These are phyloP conservation scores for Neonothopanus nambi DNA, from an alignment of 1,284 basidiomycete species.

Conservation along the genomic window DNA sequence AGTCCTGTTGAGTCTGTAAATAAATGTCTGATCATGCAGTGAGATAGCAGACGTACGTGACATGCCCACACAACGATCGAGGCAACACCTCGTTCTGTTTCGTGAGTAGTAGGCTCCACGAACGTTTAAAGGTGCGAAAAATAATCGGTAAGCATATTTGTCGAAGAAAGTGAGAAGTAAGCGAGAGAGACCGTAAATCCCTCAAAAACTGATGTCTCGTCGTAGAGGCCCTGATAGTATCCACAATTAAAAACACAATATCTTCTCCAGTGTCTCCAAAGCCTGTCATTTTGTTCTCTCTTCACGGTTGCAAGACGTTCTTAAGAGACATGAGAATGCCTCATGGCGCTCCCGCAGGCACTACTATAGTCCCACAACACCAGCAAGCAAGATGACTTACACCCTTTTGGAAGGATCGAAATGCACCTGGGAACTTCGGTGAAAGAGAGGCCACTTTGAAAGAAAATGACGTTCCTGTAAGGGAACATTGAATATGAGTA, in stretches of 20 bases:
- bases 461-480: not conserved
- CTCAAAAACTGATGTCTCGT: slow-evolving; percentile 12
- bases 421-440: too few species aligned
- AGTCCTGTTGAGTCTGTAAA: not conserved
- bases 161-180: slow-evolving; percentile 13
- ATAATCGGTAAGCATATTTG: slow-evolving; percentile 12
- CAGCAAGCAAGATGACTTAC: too few species aligned
- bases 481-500: slow-evolving; percentile 7
- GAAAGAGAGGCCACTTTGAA: too few species aligned
- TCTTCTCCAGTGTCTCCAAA: slow-evolving; percentile 12
- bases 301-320: not conserved
- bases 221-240: slow-evolving; percentile 9
- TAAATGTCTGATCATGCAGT: not conserved
- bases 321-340: slow-evolving; percentile 3
- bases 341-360: not conserved
- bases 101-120: slow-evolving; percentile 10
- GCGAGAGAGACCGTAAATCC: slow-evolving; percentile 16
- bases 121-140: slow-evolving; percentile 11
- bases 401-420: too few species aligned
- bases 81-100: slow-evolving; percentile 9
- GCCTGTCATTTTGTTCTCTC: slow-evolving; percentile 7
- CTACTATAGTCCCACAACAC: too few species aligned
- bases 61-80: slow-evolving; percentile 11
- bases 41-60: slow-evolving; percentile 11
- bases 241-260: slow-evolving; percentile 14